Conservation (phyloP, 768 basidiomycete species). For the Piloderma croceum region DNA sequence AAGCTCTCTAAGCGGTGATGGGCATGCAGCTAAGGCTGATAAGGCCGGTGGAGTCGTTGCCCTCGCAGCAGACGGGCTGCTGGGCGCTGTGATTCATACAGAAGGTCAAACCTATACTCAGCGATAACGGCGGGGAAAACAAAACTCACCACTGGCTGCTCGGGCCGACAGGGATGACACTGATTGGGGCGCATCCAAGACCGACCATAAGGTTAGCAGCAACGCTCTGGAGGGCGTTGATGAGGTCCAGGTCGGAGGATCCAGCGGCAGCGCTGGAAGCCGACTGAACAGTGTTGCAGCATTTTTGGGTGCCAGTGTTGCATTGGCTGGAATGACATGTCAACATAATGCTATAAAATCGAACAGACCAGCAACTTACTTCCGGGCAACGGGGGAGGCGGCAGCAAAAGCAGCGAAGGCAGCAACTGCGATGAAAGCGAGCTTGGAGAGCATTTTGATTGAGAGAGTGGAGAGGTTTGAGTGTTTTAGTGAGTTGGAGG, state of each 20-base stretch:
- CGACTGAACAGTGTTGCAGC: constrained; percentile 1
- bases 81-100: constrained; percentile 15
- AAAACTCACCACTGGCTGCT: too few species aligned
- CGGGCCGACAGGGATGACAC: too few species aligned
- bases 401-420: constrained; percentile 20
- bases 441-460: constrained; percentile 1
- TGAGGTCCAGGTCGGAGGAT: not conserved
- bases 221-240: too few species aligned
- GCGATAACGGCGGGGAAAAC: too few species aligned
- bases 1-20: too few species aligned
- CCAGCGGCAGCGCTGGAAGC: not conserved
- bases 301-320: constrained; percentile 14
- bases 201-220: too few species aligned
- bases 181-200: too few species aligned
- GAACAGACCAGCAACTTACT: too few species aligned
- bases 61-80: constrained; percentile 23
- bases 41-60: constrained; percentile 17
- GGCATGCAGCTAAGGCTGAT: constrained; percentile 23
- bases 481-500: not conserved
- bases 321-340: too few species aligned
- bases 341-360: too few species aligned
- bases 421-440: constrained; percentile 19
- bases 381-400: constrained; percentile 13
- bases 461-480: not conserved
- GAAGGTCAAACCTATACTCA: too few species aligned